phyloP scores from a whole-genome alignment of 2,329 filamentous ascomycete species.

The Myotisia sp. region DNA sequence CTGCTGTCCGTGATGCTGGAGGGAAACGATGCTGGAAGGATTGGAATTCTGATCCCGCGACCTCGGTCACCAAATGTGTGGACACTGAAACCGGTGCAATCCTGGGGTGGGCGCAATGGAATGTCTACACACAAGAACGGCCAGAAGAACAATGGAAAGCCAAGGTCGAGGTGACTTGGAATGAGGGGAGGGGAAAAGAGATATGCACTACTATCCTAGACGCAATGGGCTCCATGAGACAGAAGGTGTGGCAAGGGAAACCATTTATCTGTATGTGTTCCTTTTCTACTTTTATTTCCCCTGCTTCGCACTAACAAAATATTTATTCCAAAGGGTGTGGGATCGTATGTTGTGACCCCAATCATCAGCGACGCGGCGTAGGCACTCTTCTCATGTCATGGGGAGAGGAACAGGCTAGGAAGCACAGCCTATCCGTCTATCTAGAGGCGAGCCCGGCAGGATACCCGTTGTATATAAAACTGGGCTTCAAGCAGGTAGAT shows the following conservation, averaged over 20 bases:
- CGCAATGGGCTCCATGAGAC: not conserved
- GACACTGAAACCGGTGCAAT: not conserved
- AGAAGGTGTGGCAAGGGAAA: not conserved
- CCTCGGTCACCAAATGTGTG: not conserved
- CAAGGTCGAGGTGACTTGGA: not conserved
- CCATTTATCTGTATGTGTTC: not conserved
- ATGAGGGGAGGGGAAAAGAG: not conserved
- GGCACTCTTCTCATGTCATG: conserved; percentile 15
- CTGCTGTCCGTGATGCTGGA: not conserved
- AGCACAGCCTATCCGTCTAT: conserved; percentile 12
- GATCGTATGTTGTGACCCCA: conserved; percentile 14
- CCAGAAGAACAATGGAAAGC: not conserved
- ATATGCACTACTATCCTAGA: not conserved
- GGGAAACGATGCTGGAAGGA: not conserved
- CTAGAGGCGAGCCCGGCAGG: conserved; percentile 13
- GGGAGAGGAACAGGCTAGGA: conserved; percentile 15
- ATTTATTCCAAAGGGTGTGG: conserved; percentile 10
- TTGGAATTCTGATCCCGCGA: not conserved
- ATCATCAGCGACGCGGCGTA: conserved; percentile 15
- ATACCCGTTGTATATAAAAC: conserved; percentile 8
- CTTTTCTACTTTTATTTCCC: not conserved
- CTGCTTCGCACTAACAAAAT: not conserved
- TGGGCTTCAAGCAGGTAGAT: conserved; percentile 12
- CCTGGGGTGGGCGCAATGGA: not conserved
- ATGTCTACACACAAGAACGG: not conserved